Percentiles rank a stretch among this genome's conserved stretches.
Conservation (phyloP, 1,139 yeast species). For the Yamadazyma trypodendri region DNA sequence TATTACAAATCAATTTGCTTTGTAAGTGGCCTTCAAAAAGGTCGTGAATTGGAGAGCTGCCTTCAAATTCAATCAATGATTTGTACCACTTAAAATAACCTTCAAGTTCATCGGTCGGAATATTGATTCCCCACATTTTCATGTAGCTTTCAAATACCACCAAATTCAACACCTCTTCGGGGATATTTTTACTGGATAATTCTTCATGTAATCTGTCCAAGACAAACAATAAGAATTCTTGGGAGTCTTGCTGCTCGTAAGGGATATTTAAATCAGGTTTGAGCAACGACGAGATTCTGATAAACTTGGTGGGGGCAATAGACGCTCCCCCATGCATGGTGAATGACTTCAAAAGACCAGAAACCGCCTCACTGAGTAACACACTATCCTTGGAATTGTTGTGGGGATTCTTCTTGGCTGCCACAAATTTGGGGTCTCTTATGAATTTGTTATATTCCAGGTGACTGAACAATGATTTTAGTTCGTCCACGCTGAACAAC, state of each 20-base stretch:
- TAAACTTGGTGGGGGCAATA: conserved; percentile 63
- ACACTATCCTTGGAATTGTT: conserved; percentile 27
- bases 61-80: conserved; percentile 50
- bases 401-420: conserved; percentile 20
- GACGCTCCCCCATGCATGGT: conserved; percentile 57
- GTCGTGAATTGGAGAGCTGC: conserved; percentile 64
- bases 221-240: conserved; percentile 66
- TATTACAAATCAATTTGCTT: conserved; percentile 58
- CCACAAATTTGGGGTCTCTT: conserved; percentile 29
- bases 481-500: conserved; percentile 51
- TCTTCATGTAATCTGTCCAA: conserved; percentile 73
- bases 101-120: conserved; percentile 33
- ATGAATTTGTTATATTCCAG: conserved; percentile 42
- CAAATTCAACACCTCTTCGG: conserved; percentile 14
- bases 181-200: conserved; percentile 29
- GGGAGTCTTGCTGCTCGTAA: conserved; percentile 75
- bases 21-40: conserved; percentile 69
- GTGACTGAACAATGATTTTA: conserved; percentile 42
- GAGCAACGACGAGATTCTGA: conserved; percentile 50
- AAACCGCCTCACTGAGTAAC: conserved; percentile 47
- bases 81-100: conserved; percentile 64
- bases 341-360: conserved; percentile 44
- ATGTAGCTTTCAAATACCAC: conserved; percentile 25
- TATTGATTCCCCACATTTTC: conserved; percentile 32
- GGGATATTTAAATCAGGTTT: conserved; percentile 71